Evolutionary conservation across 257 asterid genomes (phyloP), one percentile per base, ranked within the genome.

Genomic region (Solanum chmielewskii): DNA sequence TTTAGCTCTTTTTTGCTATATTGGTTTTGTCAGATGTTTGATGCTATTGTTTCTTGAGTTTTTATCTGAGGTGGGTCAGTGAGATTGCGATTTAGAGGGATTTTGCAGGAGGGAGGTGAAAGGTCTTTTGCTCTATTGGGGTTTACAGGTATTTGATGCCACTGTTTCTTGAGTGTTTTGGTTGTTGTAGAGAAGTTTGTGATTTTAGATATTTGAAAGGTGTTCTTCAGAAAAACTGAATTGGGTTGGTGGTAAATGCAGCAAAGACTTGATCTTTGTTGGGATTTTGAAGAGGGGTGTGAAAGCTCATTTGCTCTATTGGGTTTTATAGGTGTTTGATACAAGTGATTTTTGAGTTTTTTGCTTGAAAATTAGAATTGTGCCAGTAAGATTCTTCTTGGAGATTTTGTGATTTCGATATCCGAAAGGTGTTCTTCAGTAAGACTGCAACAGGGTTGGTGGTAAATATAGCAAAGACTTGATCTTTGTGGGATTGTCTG

Each of bases 391-490:
- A 86, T 87, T 70, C 15, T 89, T 68, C 64, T 70, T 39, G 37
- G 42, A 59, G 81, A 86, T 81, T 88, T 62, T 10, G 59, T 68
- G 86, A 80, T 86, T 80, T 86, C 42, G 89, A 47, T 27, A 85
- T 87, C 66, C 33, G 84, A 60, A 29, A 73, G 90, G 88, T 84
- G 88, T 73, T 66, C 41, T 83, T 59, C 60, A 16, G 75, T 64
- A 86, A 86, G 69, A 81, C 45, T 91, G 76, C 88, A 59, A 83
- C 29, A 45, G 91, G 87, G 64, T 86, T 85, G 90, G 89, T 83
- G 85, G 45, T 85, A 76, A 75, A 86, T 88, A 86, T 60, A 81
- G 88, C 80, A 89, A 89, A 93, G 88, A 85, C 88, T 92, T 76
- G 83, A 76, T 76, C 83, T 83, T 87, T 29, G 64, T 29, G 56